These are phyloP conservation scores for Fusarium verrucosum DNA, from an alignment of 2,329 filamentous ascomycete species.

Conservation along the genomic window DNA sequence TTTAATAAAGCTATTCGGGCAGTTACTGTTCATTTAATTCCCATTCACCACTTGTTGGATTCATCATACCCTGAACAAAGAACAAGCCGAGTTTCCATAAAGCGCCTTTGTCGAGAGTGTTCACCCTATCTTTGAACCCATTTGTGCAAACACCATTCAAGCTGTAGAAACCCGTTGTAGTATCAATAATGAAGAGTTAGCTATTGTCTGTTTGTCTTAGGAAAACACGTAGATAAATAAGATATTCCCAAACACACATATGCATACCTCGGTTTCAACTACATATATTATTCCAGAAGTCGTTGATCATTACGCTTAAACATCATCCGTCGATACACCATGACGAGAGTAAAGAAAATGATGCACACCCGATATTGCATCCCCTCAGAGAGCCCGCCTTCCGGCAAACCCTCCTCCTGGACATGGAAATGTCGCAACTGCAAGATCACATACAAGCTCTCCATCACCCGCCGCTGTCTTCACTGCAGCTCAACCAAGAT, in stretches of 20 bases:
- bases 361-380: neutral
- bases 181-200: neutral
- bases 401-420: conserved; percentile 36
- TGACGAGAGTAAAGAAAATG: neutral
- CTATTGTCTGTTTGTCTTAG: neutral
- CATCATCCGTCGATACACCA: neutral
- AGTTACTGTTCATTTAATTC: neutral
- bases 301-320: neutral
- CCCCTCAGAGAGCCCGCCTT: conserved; percentile 2
- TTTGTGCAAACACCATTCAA: neutral
- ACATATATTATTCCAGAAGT: neutral
- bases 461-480: conserved; percentile 29
- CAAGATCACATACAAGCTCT: conserved; percentile 33
- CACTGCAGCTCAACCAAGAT: neutral
- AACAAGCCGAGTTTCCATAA: neutral
- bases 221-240: neutral
- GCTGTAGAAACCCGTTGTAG: neutral
- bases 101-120: conserved; percentile 4
- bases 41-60: neutral
- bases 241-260: neutral
- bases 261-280: neutral
- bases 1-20: neutral
- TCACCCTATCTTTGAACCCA: neutral
- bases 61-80: conserved; percentile 9
- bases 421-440: conserved; percentile 50